Evolutionary conservation across 1,284 basidiomycete species (phyloP).

Genomic region (Anthracocystis panici-leucophaei): DNA sequence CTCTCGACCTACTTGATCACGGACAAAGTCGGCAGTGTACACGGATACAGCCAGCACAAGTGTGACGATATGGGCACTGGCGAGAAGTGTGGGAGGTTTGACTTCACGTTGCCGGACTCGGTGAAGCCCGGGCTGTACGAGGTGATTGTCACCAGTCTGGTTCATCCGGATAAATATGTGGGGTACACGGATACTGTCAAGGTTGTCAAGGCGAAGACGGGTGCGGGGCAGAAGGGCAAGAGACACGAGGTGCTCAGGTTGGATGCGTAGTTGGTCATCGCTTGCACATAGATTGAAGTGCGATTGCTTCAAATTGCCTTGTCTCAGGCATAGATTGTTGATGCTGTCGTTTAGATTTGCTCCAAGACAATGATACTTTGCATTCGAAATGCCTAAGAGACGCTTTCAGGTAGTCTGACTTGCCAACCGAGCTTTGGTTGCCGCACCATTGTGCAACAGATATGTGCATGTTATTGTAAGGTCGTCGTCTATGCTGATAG

Average conservation of each 20-base stretch:
- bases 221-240: slow-evolving; percentile 10
- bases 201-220: slow-evolving; percentile 10
- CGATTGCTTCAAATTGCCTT: not conserved
- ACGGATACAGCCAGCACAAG: slow-evolving; percentile 17
- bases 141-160: slow-evolving; percentile 30
- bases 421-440: too few species aligned
- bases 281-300: not conserved
- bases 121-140: slow-evolving; percentile 36
- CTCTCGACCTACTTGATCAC: slow-evolving; percentile 42
- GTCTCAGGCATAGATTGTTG: too few species aligned
- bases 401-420: too few species aligned
- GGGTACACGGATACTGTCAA: slow-evolving; percentile 53
- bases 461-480: too few species aligned
- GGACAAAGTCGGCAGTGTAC: slow-evolving; percentile 27
- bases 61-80: slow-evolving; percentile 35
- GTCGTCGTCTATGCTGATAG: too few species aligned
- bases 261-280: not conserved
- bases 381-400: too few species aligned
- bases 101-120: slow-evolving; percentile 27
- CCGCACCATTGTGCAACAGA: too few species aligned
- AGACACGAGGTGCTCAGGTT: slow-evolving; percentile 18
- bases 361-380: too few species aligned
- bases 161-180: slow-evolving; percentile 11
- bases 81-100: slow-evolving; percentile 39
- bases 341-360: too few species aligned